Evolutionary conservation across 2,329 filamentous ascomycete species (phyloP).

Genomic region (Exutisphaerella laricina): DNA sequence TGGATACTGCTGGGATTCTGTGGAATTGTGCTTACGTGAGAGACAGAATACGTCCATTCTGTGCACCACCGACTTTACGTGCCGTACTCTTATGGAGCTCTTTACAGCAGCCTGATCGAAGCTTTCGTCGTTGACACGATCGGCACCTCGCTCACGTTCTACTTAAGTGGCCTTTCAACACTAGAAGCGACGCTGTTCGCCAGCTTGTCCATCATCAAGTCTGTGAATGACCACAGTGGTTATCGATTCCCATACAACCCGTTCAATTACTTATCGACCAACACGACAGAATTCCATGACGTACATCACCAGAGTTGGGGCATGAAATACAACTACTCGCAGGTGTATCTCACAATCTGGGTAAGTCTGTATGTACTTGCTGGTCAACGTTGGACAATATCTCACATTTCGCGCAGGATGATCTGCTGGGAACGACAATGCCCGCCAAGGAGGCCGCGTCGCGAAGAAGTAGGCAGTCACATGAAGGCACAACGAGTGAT

Average conservation of each 20-base stretch:
- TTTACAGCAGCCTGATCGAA: conserved; percentile 8
- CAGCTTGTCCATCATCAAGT: conserved; percentile 1
- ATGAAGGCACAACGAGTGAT: too few species aligned
- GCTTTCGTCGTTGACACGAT: conserved; percentile 7
- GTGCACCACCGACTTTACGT: conserved; percentile 6
- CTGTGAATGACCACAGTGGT: conserved; percentile 6
- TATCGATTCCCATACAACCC: conserved; percentile 5
- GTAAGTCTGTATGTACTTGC: background rate
- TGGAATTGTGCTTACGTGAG: too few species aligned
- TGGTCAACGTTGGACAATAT: too few species aligned
- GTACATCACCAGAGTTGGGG: conserved; percentile 11
- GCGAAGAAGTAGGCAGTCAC: too few species aligned
- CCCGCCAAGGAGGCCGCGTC: too few species aligned
- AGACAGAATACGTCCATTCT: conserved; percentile 6
- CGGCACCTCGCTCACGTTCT: conserved; percentile 3
- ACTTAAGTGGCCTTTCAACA: conserved; percentile 3
- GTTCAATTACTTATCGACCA: conserved; percentile 7
- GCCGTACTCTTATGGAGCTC: conserved; percentile 9
- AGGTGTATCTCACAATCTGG: conserved; percentile 10
- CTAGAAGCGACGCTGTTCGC: background rate
- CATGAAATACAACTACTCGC: conserved; percentile 9
- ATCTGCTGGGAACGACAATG: too few species aligned
- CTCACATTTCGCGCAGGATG: too few species aligned
- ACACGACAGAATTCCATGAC: conserved; percentile 8
- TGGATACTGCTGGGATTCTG: too few species aligned